phyloP scores from a whole-genome alignment of 2,329 filamentous ascomycete species.

The Ophiocordyceps camponoti-leonardi region DNA sequence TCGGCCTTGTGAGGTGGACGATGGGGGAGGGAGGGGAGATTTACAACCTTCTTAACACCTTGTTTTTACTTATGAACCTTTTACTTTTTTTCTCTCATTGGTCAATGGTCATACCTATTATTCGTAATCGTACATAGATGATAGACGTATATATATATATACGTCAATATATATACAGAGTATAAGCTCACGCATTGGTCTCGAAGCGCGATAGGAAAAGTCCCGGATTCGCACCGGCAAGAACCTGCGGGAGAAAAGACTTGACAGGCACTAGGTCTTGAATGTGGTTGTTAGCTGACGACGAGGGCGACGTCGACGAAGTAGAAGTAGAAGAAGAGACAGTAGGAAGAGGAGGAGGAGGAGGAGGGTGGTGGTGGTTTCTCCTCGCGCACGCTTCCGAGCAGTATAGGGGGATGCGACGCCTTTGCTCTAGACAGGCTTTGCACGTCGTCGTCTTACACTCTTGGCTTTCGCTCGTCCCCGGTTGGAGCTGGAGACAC shows the following conservation, averaged over 20 bases:
- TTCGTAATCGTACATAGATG: too few species aligned
- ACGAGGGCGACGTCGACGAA: background rate
- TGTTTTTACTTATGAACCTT: too few species aligned
- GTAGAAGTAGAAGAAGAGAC: too few species aligned
- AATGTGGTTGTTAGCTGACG: too few species aligned
- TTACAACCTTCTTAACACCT: too few species aligned
- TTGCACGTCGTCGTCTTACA: slow-evolving; percentile 24
- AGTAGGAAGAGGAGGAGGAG: background rate
- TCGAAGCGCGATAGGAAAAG: background rate
- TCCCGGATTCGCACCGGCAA: background rate
- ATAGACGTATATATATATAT: too few species aligned
- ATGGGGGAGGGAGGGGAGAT: too few species aligned
- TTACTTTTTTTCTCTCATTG: too few species aligned
- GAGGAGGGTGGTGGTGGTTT: background rate
- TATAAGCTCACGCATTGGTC: too few species aligned
- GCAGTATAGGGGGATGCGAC: slow-evolving; percentile 23
- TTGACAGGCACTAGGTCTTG: background rate
- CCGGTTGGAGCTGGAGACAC: slow-evolving; percentile 17
- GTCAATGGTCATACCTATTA: too few species aligned
- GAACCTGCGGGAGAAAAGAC: background rate
- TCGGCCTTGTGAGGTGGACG: too few species aligned
- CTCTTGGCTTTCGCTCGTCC: background rate
- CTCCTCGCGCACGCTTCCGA: slow-evolving; percentile 21
- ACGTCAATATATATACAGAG: too few species aligned
- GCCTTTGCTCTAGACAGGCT: slow-evolving; percentile 20